phyloP scores from a whole-genome alignment of 1,284 basidiomycete species.

The Earliella scabrosa region DNA sequence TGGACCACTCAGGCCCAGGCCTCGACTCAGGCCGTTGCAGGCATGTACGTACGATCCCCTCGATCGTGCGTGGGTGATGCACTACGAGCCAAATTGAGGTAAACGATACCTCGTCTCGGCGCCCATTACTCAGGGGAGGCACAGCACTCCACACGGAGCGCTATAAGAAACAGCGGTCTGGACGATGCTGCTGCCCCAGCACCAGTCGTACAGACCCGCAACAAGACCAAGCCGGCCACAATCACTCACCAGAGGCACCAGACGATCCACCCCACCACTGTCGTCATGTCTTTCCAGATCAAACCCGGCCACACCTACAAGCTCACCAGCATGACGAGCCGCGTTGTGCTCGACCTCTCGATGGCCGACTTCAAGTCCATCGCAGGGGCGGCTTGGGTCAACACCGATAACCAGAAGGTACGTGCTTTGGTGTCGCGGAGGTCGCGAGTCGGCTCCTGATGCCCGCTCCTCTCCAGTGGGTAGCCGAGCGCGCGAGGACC shows the following conservation, averaged over 20 bases:
- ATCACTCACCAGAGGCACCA: background rate
- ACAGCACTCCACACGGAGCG: constrained; percentile 2
- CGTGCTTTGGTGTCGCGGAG: background rate
- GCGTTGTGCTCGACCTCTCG: constrained; percentile 56
- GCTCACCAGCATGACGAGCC: constrained; percentile 50
- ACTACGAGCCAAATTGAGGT: constrained; percentile 4
- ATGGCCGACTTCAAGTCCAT: constrained; percentile 50
- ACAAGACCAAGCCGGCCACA: background rate
- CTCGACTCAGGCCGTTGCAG: constrained; percentile 3
- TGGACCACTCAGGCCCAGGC: constrained; percentile 1
- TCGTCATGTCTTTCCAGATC: constrained; percentile 10
- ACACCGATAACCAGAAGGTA: constrained; percentile 54
- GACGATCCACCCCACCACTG: background rate
- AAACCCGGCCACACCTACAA: constrained; percentile 38
- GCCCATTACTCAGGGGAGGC: constrained; percentile 3
- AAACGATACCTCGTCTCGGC: constrained; percentile 5
- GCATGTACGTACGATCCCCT: constrained; percentile 14
- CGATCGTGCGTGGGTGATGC: constrained; percentile 9
- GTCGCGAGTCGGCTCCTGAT: background rate
- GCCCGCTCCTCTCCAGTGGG: constrained; percentile 43
- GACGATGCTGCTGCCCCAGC: background rate
- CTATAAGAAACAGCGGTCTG: constrained; percentile 8
- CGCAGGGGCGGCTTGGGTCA: constrained; percentile 47
- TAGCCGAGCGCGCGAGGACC: constrained; percentile 37
- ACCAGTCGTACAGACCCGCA: background rate